Evolutionary conservation across 306 rosid genomes (phyloP), one percentile per base, ranked within the genome.

Genomic region (Erythrophleum fordii): DNA sequence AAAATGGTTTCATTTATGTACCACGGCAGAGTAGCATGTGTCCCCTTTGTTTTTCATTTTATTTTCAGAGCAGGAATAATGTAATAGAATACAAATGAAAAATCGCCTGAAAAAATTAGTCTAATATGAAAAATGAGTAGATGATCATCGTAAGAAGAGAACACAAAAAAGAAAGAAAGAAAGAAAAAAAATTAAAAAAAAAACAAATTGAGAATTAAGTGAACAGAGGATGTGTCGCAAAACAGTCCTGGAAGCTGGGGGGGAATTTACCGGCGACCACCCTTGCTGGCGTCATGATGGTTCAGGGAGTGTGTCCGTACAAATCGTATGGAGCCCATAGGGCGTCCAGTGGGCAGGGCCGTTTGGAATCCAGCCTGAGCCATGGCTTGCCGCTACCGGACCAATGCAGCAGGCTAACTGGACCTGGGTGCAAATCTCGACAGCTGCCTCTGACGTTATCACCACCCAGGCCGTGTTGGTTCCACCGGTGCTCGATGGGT

Each of bases 361-460:
- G 72, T 64, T 85, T 86, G 0, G 97, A 87, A 53, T 92, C 94
- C 3, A 92, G 69, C 39, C 97, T 76, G 2, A 80, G 61, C 97
- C 97, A 92, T 0, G 94, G 97, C 81, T 92, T 92, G 8, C 97
- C 97, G 59, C 93, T 88, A 3, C 94, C 94, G 28, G 97, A 92
- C 97, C 97, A 92, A 85, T 92, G 97, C 74, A 92, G 65, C 58
- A 92, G 85, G 76, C 97, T 90, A 3, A 90, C 97, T 12, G 94
- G 94, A 20, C 97, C 97, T 0, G 94, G 81, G 44, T 92, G 94
- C 26, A 92, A 80, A 61, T 90, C 91, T 11, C 97, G 83, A 65
- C 97, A 92, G 68, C 91, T 90, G 0, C 97, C 97, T 4, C 79
- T 52, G 8, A 92, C 89, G 72, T 92, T 88, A 72, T 92, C 97